Base-by-base conservation (phyloP, 495 filamentous ascomycete species). In the Aspergillus bertholletiae region DNA sequence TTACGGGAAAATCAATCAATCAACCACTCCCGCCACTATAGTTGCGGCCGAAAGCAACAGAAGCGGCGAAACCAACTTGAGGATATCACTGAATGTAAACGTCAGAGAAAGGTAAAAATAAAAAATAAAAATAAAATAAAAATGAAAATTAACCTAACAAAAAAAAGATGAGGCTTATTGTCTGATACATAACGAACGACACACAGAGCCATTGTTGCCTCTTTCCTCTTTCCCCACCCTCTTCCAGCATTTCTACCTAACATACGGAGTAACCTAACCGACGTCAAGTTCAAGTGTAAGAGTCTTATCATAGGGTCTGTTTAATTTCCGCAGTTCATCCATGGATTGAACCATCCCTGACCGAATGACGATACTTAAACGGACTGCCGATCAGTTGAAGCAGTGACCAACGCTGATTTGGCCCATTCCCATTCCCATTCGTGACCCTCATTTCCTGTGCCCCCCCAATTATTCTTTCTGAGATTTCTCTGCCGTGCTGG, bases 1-100 rank as follows among this genome's bases (percentile, higher is more conserved):
- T n/a, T n/a, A n/a, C n/a, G n/a, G n/a, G n/a, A n/a, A n/a, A 53
- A 61, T 57, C 55, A 22, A 39, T 37, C 41, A 60, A 63, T 59
- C 61, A 48, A 46, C 27, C 18, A 22, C 12, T 45, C 41, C 23
- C 13, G 34, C 34, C 34, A 37, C 34, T 37, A 37, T 15, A 6
- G 9, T 37, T 37, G 34, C 34, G 34, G 34, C 34, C 34, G 34
- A 37, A 37, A 37, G 34, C 34, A 37, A 37, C 13, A 37, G 13
- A 37, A 37, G 2, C n/a, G n/a, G n/a, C n/a, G 34, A 3, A 15
- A n/a, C 26, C 4, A 28, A 28, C 8, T 28, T 8, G 4, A 4
- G 8, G 26, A 28, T 4, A 28, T 28, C 26, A 28, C 8, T 28
- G 26, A 5, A 4, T 28, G 26, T 28, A 4, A 28, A 28, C 26